phyloP scores from a whole-genome alignment of 805 yeast genomes.

The Candida wancherniae region DNA sequence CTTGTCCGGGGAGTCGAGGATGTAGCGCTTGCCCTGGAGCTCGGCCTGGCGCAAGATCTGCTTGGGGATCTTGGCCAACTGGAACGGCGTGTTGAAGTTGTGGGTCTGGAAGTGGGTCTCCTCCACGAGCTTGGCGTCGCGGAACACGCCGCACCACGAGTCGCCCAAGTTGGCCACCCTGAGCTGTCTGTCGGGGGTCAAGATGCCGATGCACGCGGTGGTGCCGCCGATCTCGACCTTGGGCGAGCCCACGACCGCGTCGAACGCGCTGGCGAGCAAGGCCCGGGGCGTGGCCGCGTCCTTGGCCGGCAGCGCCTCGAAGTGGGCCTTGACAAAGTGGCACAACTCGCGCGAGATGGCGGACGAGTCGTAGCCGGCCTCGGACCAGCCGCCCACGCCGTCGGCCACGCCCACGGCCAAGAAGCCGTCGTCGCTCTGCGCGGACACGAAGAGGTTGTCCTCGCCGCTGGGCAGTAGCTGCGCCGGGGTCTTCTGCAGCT shows the following conservation, averaged over 20 bases:
- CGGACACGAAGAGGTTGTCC: conserved; percentile 61
- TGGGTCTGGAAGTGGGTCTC: conserved; percentile 78
- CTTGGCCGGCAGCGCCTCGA: conserved; percentile 15
- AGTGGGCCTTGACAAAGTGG: conserved; percentile 43
- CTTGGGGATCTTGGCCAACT: conserved; percentile 77
- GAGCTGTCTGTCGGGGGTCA: conserved; percentile 52
- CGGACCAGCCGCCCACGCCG: conserved; percentile 98
- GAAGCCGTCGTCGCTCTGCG: conserved; percentile 30
- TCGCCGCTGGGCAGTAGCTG: conserved; percentile 60
- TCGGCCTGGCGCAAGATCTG: conserved; percentile 51
- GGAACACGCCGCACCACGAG: conserved; percentile 87
- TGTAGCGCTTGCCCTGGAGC: conserved; percentile 53
- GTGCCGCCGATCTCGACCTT: conserved; percentile 87
- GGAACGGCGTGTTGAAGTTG: conserved; percentile 89
- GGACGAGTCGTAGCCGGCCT: conserved; percentile 83
- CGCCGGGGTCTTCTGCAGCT: conserved; percentile 37
- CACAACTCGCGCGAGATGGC: conserved; percentile 83
- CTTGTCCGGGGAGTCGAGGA: conserved; percentile 63
- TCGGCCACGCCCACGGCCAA: conserved; percentile 81
- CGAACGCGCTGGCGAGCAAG: conserved; percentile 55
- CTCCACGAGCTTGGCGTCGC: conserved; percentile 55
- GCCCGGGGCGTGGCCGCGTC: conserved; percentile 35
- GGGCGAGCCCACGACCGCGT: conserved; percentile 46
- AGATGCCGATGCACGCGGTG: conserved; percentile 81
- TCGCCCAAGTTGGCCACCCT: conserved; percentile 84